Evolutionary conservation across 164 flowering plant species (phyloP), one percentile per base, ranked within the genome.

Genomic region (Houttuynia cordata): DNA sequence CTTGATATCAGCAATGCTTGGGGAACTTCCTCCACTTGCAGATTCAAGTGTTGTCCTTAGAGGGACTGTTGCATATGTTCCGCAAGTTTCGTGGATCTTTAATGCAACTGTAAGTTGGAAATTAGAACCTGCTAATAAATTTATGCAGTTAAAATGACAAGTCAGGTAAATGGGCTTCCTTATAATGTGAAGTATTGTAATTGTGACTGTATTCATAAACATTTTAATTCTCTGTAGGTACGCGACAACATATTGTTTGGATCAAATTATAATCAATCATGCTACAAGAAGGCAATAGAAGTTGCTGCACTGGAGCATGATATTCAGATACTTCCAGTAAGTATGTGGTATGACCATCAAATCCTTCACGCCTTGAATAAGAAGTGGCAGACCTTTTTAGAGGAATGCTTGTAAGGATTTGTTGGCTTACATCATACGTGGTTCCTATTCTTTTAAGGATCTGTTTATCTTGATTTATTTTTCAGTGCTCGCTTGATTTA

Each of bases 61-160:
- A 69, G 99, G 99, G 73, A 70, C 79, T 37, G 96, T 85, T 74
- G 96, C 97, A 30, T 94, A 88, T 77, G 97, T 94, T 59, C 90
- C 99, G 34, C 99, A 94, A 83, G 73, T 91, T 76, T 91, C 99
- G 25, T 94, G 99, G 97, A 94, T 94, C 59, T 94, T 89, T 70
- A 92, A 92, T 81, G 96, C 91, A 60, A 92, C 98, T 62, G 98
- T 92, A 61, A 79, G 92, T 80, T 60, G 8, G 20, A 13, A 30
- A 10, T 81, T 60, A 14, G 23, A n/a, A 24, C 15, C 25, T 61
- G 42, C 25, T 52, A 56, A 13, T 57, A n/a, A 51, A 52, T 30
- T 67, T 24, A 56, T 8, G 30, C 41, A 10, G 56, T 12, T 30
- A 6, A 65, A 56, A 22, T 68, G 51, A 21, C 37, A 17, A 56